Percentiles rank a stretch among this genome's conserved stretches.
Conservation (phyloP, 2,329 filamentous ascomycete genomes). For the Fusarium sarcochroum region DNA sequence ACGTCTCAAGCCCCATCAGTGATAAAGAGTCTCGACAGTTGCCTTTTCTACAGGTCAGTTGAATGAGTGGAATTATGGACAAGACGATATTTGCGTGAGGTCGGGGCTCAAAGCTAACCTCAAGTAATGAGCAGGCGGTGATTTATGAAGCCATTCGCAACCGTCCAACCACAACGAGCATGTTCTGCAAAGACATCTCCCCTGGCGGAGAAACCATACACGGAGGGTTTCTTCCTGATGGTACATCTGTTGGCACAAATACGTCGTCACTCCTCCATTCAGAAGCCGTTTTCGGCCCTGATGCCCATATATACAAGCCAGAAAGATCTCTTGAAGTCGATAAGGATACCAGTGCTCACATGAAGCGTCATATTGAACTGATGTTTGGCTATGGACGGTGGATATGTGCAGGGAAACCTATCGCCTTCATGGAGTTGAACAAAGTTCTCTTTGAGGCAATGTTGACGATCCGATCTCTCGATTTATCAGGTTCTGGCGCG, state of each 20-base stretch:
- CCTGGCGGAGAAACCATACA: background rate
- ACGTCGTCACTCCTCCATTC: rapidly evolving
- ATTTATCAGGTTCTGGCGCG: rapidly evolving
- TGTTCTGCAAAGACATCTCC: conserved; percentile 13
- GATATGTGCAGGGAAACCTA: conserved; percentile 4
- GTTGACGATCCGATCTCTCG: rapidly evolving
- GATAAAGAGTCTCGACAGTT: background rate
- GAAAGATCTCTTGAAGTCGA: conserved; percentile 12
- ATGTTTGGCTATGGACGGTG: conserved; percentile 11
- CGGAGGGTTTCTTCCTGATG: background rate
- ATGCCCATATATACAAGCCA: background rate
- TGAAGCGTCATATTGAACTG: conserved; percentile 5
- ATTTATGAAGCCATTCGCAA: conserved; percentile 8
- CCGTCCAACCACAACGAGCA: background rate
- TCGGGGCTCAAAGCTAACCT: too few species aligned
- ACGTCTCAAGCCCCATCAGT: background rate
- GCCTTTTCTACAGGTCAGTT: background rate
- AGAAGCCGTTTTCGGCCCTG: background rate
- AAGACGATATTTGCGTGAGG: too few species aligned
- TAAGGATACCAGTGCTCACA: background rate
- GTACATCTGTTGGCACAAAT: conserved; percentile 3
- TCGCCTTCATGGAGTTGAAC: conserved; percentile 8
- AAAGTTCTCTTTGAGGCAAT: conserved; percentile 8
- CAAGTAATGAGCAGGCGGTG: background rate
- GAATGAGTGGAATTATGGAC: too few species aligned